Evolutionary conservation across 805 yeast genomes (phyloP).

Genomic region (Ogataea haglerorum): DNA sequence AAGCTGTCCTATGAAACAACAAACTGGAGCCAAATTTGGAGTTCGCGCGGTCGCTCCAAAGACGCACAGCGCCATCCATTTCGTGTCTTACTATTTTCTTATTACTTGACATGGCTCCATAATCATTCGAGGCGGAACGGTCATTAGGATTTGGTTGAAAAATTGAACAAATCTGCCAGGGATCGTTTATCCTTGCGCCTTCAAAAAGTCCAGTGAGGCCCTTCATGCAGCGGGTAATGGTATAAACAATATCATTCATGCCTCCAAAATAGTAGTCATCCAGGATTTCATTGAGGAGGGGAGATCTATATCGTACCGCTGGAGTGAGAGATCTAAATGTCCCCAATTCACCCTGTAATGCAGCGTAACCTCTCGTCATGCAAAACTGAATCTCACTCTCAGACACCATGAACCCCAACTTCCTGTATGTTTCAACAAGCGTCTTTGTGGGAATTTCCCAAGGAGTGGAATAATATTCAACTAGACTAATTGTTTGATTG

Average conservation of each 20-base stretch:
- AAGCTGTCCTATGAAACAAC: constrained; percentile 40
- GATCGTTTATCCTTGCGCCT: constrained; percentile 22
- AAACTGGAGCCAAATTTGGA: constrained; percentile 48
- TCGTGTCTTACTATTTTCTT: neutral
- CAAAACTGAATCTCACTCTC: constrained; percentile 42
- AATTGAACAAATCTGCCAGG: constrained; percentile 37
- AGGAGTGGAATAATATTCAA: constrained; percentile 25
- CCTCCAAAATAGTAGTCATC: constrained; percentile 55
- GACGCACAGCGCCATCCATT: neutral
- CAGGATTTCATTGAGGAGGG: constrained; percentile 39
- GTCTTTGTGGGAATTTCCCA: constrained; percentile 47
- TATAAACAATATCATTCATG: constrained; percentile 41
- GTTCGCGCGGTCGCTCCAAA: constrained; percentile 13
- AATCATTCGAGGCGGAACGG: neutral
- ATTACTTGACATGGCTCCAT: neutral
- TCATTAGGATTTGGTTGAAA: constrained; percentile 1
- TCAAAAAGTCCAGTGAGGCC: constrained; percentile 42
- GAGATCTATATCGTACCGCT: constrained; percentile 34
- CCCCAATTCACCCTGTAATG: constrained; percentile 43
- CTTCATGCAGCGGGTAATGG: constrained; percentile 38
- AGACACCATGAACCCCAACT: constrained; percentile 36
- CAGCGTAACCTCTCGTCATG: constrained; percentile 53
- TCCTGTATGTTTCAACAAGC: constrained; percentile 37
- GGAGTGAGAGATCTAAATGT: constrained; percentile 8
- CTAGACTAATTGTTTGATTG: constrained; percentile 5